These are phyloP conservation scores for Coemansia sp. DNA, from an alignment of 192 early-diverging fungal genomes.

Conservation along the genomic window DNA sequence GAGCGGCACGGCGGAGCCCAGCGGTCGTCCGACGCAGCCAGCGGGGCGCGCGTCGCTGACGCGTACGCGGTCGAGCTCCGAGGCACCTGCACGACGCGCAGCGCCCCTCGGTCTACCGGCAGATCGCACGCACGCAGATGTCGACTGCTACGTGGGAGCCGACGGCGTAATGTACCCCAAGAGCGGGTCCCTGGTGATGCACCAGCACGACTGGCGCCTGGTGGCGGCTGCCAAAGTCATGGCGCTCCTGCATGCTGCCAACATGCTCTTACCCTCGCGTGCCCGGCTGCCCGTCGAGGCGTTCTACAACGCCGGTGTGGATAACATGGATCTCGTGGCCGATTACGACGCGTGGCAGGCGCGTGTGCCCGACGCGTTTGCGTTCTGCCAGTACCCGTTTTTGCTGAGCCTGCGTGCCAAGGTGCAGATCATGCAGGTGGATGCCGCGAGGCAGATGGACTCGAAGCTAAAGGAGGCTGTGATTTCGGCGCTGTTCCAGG, in stretches of 20 bases:
- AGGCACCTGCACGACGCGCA: constrained; percentile 25
- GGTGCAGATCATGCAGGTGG: constrained; percentile 71
- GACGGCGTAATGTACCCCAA: constrained; percentile 53
- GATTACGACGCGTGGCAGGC: constrained; percentile 79
- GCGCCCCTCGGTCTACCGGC: background rate
- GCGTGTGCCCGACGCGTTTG: constrained; percentile 53
- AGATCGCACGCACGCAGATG: too few relatives aligned
- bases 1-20: constrained; percentile 44
- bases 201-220: constrained; percentile 85
- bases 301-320: constrained; percentile 84
- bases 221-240: constrained; percentile 82
- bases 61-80: constrained; percentile 43
- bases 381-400: constrained; percentile 84
- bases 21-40: constrained; percentile 3
- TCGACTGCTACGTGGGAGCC: constrained; percentile 49
- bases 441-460: constrained; percentile 75
- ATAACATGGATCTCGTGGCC: constrained; percentile 65
- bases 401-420: constrained; percentile 73
- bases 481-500: constrained; percentile 59
- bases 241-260: constrained; percentile 82
- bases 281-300: constrained; percentile 61
- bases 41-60: constrained; percentile 27
- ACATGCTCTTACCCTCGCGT: constrained; percentile 54
- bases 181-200: constrained; percentile 43
- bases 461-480: constrained; percentile 67